Percentiles rank a stretch among this genome's conserved stretches.
These are phyloP conservation scores for Myxozyma geophila DNA, from an alignment of 805 yeast species.

Conservation along the genomic window DNA sequence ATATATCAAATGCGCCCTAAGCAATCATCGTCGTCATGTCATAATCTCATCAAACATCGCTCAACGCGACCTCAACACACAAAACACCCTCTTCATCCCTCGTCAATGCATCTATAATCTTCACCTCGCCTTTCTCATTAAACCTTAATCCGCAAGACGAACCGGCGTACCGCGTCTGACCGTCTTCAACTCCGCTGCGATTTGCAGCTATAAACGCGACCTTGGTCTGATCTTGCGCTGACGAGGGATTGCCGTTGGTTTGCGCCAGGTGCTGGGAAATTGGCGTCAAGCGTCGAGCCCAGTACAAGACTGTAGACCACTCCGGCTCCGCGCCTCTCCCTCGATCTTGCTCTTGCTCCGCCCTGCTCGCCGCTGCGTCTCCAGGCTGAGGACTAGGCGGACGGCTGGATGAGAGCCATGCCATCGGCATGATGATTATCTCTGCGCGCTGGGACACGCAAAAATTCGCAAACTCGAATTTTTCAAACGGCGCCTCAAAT, in stretches of 20 bases:
- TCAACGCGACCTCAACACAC: conserved; percentile 7
- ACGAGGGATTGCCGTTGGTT: not conserved
- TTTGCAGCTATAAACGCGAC: conserved; percentile 62
- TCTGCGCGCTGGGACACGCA: conserved; percentile 55
- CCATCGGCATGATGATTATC: conserved; percentile 78
- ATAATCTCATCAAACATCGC: not conserved
- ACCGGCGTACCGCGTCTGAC: conserved; percentile 59
- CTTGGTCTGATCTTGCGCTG: conserved; percentile 14
- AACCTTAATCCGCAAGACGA: conserved; percentile 49
- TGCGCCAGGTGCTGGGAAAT: conserved; percentile 50
- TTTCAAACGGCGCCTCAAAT: conserved; percentile 76
- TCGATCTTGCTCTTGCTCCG: not conserved
- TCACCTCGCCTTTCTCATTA: conserved; percentile 11
- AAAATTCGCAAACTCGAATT: conserved; percentile 68
- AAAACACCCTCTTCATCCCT: conserved; percentile 20
- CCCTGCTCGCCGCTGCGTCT: not conserved
- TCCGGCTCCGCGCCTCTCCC: conserved; percentile 47
- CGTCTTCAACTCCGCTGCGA: conserved; percentile 77
- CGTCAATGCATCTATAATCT: conserved; percentile 1
- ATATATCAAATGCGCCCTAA: too few relatives aligned
- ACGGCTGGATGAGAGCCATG: conserved; percentile 63
- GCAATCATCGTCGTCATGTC: too few relatives aligned
- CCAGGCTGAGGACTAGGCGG: conserved; percentile 18
- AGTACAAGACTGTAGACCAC: conserved; percentile 62
- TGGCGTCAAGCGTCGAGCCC: conserved; percentile 75